Percentiles rank a stretch among this genome's conserved stretches.
These are phyloP conservation scores for Mesembryanthemum crystallinum DNA, from an alignment of 148 eudicot genomes.

Conservation along the genomic window DNA sequence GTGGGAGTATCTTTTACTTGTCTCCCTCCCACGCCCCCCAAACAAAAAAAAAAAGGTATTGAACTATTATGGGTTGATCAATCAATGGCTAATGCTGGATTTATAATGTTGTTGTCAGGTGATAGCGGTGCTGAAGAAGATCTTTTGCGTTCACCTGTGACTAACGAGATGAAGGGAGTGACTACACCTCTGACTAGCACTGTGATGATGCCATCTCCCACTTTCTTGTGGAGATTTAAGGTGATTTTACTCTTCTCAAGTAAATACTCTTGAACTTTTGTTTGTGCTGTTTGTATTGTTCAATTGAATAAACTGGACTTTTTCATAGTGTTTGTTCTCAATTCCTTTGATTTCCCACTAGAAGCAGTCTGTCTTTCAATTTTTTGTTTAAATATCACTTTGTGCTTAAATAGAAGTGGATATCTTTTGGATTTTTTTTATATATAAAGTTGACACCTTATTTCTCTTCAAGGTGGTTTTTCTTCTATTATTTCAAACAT, in stretches of 20 bases:
- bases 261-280: background rate
- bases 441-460: too few species aligned
- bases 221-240: slow-evolving; percentile 93
- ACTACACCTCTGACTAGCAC: slow-evolving; percentile 52
- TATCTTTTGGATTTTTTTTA: too few species aligned
- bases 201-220: slow-evolving; percentile 79
- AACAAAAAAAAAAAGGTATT: background rate
- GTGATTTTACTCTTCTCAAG: slow-evolving; percentile 29
- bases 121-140: slow-evolving; percentile 46
- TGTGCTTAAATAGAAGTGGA: too few species aligned
- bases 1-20: background rate
- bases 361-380: background rate
- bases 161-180: slow-evolving; percentile 79
- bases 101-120: slow-evolving; percentile 27
- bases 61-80: background rate
- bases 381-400: too few species aligned
- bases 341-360: background rate
- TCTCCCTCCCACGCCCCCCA: background rate
- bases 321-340: background rate
- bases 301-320: background rate
- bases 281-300: background rate
- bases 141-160: slow-evolving; percentile 39
- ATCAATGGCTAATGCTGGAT: slow-evolving; percentile 5
- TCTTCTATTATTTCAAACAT: too few species aligned
- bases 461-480: too few species aligned